Evolutionary conservation across 2,329 filamentous ascomycete species (phyloP).

Genomic region (Nigrograna mackinnonii): DNA sequence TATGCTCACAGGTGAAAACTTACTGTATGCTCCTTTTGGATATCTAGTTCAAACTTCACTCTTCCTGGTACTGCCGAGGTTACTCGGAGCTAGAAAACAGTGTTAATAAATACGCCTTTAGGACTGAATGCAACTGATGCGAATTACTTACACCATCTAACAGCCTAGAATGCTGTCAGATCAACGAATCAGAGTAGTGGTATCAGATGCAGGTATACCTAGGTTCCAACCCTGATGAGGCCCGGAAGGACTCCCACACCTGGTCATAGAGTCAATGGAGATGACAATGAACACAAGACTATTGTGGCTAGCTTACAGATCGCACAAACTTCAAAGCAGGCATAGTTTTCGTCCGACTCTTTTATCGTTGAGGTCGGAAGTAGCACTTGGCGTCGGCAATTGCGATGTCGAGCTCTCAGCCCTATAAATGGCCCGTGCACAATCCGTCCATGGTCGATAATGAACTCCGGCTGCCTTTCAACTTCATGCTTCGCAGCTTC

Average conservation of each 20-base stretch:
- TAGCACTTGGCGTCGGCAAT: slow-evolving; percentile 16
- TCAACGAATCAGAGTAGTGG: background rate
- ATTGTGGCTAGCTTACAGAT: slow-evolving; percentile 55
- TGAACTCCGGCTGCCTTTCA: background rate
- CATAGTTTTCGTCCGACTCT: slow-evolving; percentile 21
- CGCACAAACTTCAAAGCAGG: slow-evolving; percentile 64
- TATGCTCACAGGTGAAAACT: too few species aligned
- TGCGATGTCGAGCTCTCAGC: background rate
- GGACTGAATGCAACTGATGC: background rate
- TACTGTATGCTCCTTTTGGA: slow-evolving; percentile 76
- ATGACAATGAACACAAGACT: background rate
- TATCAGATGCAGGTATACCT: slow-evolving; percentile 58
- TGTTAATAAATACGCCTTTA: too few species aligned
- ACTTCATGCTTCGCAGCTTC: background rate
- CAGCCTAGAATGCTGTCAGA: slow-evolving; percentile 28
- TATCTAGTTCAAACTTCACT: slow-evolving; percentile 77
- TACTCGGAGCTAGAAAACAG: slow-evolving; percentile 62
- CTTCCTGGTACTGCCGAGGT: slow-evolving; percentile 66
- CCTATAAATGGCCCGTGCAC: slow-evolving; percentile 1
- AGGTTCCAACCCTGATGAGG: slow-evolving; percentile 85
- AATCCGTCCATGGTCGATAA: background rate
- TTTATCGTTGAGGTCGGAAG: slow-evolving; percentile 20
- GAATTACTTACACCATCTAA: slow-evolving; percentile 43
- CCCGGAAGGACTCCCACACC: slow-evolving; percentile 85
- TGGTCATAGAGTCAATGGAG: slow-evolving; percentile 43